Evolutionary conservation across 2,329 filamentous ascomycete species (phyloP).

Genomic region (Fusarium sp.): DNA sequence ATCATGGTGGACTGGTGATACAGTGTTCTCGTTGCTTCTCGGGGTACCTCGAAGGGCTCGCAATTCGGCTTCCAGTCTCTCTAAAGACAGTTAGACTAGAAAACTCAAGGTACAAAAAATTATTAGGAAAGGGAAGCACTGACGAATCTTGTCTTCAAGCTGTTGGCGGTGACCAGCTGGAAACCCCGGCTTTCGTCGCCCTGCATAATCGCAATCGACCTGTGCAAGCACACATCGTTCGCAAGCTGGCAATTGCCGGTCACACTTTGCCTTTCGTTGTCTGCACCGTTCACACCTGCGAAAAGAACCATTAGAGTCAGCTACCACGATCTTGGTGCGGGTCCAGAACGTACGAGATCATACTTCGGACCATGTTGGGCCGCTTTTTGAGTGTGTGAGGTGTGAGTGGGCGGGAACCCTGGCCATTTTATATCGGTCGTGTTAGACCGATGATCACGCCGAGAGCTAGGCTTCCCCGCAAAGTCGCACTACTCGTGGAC

Average conservation of each 20-base stretch:
- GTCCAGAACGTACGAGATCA: not conserved
- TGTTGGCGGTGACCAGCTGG: conserved; percentile 1
- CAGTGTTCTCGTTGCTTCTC: not conserved
- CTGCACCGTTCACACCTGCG: not conserved
- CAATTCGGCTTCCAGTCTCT: not conserved
- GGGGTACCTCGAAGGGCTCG: not conserved
- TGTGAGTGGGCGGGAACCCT: not conserved
- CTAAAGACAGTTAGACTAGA: not conserved
- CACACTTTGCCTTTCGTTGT: conserved; percentile 4
- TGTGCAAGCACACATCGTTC: not conserved
- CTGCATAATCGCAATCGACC: not conserved
- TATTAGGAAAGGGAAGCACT: not conserved
- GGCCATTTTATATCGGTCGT: not conserved
- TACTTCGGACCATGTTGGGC: conserved; percentile 6
- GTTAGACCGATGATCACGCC: not conserved
- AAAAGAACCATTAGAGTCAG: not conserved
- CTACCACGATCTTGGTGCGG: not conserved
- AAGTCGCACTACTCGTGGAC: not conserved
- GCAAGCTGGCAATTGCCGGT: not conserved
- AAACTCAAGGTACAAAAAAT: not conserved
- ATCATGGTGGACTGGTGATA: not conserved
- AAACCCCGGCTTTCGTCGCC: not conserved
- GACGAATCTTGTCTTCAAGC: not conserved
- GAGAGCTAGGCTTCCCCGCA: not conserved
- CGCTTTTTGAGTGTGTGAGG: not conserved